phyloP scores from a whole-genome alignment of 371 early-diverging fungal species.

The Mucor lusitanicus region DNA sequence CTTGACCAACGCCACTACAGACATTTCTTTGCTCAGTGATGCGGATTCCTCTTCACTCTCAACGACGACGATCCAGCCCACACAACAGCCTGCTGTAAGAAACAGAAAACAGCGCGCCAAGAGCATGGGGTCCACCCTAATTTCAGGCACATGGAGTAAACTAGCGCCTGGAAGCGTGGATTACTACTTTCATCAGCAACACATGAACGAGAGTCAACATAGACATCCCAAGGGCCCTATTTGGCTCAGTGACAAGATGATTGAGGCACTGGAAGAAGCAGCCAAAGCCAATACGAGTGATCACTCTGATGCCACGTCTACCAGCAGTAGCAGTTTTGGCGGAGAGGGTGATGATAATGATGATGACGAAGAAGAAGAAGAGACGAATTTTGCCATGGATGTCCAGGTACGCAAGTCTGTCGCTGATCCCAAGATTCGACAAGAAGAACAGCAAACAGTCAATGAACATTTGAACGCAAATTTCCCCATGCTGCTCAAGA shows the following conservation, averaged over 20 bases:
- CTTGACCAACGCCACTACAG: not conserved
- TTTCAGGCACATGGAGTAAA: slow-evolving; percentile 7
- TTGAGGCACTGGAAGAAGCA: not conserved
- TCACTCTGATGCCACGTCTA: not conserved
- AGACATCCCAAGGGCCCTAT: slow-evolving; percentile 10
- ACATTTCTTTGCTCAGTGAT: not conserved
- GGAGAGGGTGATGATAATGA: too few relatives aligned
- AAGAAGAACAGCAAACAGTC: slow-evolving; percentile 20
- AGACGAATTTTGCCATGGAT: not conserved
- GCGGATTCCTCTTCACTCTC: not conserved
- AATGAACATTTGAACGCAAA: slow-evolving; percentile 45
- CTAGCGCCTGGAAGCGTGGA: slow-evolving; percentile 1
- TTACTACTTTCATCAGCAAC: slow-evolving; percentile 6
- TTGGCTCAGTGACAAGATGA: slow-evolving; percentile 4
- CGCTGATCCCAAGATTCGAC: not conserved
- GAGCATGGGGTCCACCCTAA: slow-evolving; percentile 6
- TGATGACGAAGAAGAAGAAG: not conserved
- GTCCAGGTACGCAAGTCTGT: not conserved
- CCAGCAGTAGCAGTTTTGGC: not conserved
- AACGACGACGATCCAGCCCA: not conserved
- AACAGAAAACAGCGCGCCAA: slow-evolving; percentile 2
- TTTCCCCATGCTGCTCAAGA: slow-evolving; percentile 58
- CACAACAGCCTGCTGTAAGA: not conserved
- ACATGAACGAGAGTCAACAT: slow-evolving; percentile 13
- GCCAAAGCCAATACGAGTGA: not conserved